Evolutionary conservation across 805 yeast genomes (phyloP).

Genomic region (Wickerhamomyces pijperi): DNA sequence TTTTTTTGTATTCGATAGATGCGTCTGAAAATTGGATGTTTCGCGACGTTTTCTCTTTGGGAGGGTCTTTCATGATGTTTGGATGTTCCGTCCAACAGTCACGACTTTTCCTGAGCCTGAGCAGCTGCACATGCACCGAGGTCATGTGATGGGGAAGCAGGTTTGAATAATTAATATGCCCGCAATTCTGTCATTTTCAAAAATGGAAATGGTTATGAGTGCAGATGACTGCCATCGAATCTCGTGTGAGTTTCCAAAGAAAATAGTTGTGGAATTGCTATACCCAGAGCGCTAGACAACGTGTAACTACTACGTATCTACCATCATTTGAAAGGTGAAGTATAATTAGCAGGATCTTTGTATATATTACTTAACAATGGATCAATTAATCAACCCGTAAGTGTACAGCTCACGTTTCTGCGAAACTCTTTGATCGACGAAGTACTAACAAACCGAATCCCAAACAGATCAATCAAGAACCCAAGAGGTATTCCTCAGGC

Average conservation of each 20-base stretch:
- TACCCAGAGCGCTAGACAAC: no score
- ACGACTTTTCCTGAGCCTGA: neutral
- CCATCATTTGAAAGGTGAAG: no score
- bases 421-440: no score
- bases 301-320: no score
- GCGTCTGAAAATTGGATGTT: no score
- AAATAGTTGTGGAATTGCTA: no score
- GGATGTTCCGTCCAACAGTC: constrained; percentile 4
- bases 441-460: no score
- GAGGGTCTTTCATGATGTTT: constrained; percentile 3
- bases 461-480: constrained; percentile 31
- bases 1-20: neutral
- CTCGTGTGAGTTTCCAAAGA: no score
- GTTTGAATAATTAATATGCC: neutral
- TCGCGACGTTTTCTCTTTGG: no score
- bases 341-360: no score
- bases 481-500: constrained; percentile 97
- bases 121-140: neutral
- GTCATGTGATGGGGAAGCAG: constrained; percentile 1
- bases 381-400: constrained; percentile 15
- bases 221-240: no score
- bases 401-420: no score
- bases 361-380: constrained; percentile 8
- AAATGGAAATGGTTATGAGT: neutral
- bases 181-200: neutral